Conservation (phyloP, 2,329 filamentous ascomycete genomes). For the Penicillium griseofulvum region DNA sequence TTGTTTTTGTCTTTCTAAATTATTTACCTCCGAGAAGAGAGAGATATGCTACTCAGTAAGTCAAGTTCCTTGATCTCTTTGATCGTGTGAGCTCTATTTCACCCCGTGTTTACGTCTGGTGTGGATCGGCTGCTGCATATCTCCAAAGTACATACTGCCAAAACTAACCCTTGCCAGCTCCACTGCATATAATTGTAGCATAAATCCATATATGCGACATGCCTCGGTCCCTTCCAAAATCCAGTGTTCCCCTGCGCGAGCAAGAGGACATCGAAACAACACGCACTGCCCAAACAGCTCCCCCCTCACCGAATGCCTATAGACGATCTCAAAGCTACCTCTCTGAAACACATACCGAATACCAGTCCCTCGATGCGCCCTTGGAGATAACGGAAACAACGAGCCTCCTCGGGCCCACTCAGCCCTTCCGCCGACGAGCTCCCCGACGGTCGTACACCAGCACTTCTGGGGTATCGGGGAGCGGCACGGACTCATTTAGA, state of each 20-base stretch:
- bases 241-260: conserved; percentile 15
- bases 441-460: conserved; percentile 39
- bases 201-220: conserved; percentile 19
- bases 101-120: neutral
- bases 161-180: conserved; percentile 7
- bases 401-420: conserved; percentile 31
- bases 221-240: conserved; percentile 33
- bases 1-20: neutral
- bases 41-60: conserved; percentile 2
- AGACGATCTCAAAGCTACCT: conserved; percentile 31
- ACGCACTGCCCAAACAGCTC: conserved; percentile 30
- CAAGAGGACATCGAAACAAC: conserved; percentile 13
- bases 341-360: conserved; percentile 32
- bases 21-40: neutral
- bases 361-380: conserved; percentile 32
- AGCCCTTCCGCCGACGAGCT: conserved; percentile 16
- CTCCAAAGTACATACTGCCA: neutral
- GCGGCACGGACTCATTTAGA: conserved; percentile 36
- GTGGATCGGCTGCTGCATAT: conserved; percentile 1
- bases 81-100: neutral
- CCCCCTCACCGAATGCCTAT: conserved; percentile 37
- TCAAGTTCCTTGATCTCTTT: neutral
- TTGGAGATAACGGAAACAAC: conserved; percentile 36
- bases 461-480: conserved; percentile 33
- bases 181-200: conserved; percentile 2